Base-by-base conservation (phyloP, 1,284 basidiomycete genomes). In the Puccinia hordei region DNA sequence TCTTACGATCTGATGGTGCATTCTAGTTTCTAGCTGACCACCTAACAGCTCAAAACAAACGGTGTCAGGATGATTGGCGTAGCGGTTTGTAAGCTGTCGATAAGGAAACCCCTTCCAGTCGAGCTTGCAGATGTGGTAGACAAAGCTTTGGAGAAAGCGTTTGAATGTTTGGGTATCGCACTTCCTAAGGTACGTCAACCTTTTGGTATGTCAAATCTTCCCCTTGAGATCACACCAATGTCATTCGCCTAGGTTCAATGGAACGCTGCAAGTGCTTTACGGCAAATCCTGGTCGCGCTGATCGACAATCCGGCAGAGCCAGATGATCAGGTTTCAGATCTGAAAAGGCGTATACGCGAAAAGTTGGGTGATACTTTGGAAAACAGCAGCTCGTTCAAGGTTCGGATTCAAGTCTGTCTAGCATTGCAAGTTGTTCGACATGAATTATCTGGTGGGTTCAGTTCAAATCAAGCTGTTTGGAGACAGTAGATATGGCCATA, bases 361-460 rank as follows among this genome's bases (percentile, higher is more conserved):
- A 46, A 49, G 24, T 65, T 80, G 46, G n/a, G 35, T 41, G 30
- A 35, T 41, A 63, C 46, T 65, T 27, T 80, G 35, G 30, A 38
- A 35, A 41, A 13, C 22, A 80, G 61, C 49, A 19, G 35, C 17
- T 80, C 78, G 1, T 80, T 72, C 19, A 80, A 80, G 49, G 78
- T 80, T 17, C 69, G 78, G 8, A 80, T 80, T 17, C 78, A 80
- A 33, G 59, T 73, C 27, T 72, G 78, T 73, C 38, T 72, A 51
- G 69, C 55, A 10, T 65, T 80, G 24, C 78, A 80, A 44, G 46
- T 73, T 1, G 59, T 46, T 33, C 57, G 46, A 30, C 22, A 35
- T 19, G 46, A n/a, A 17, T 35, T 78, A 24, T 33, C 61, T 17
- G 59, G 51, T 69, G 30, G 35, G 75, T 49, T 27, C 24, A 10